Percentiles rank a stretch among this genome's conserved stretches.
Evolutionary conservation across 305 asterid species (phyloP).

Genomic region (Rubia peregrina): DNA sequence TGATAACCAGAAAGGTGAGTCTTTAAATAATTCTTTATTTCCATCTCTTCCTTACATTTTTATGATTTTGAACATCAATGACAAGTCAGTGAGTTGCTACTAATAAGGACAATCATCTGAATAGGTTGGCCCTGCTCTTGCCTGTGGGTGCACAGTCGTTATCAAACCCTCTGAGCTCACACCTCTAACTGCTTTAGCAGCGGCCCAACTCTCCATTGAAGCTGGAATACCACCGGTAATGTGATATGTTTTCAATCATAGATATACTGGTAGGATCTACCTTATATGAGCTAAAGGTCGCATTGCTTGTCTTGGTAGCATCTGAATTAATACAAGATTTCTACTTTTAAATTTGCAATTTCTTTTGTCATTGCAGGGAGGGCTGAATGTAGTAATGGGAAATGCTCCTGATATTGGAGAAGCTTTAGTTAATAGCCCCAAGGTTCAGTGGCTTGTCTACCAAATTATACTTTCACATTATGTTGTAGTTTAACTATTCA

Average conservation of each 20-base stretch:
- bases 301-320: no score
- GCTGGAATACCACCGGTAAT: conserved; percentile 97
- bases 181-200: conserved; percentile 96
- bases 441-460: conserved; percentile 33
- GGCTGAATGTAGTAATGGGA: conserved; percentile 88
- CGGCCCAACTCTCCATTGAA: conserved; percentile 89
- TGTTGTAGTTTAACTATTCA: not conserved
- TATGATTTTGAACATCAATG: not conserved
- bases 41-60: not conserved
- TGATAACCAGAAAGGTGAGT: conserved; percentile 90
- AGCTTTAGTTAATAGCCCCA: conserved; percentile 67
- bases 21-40: conserved; percentile 1
- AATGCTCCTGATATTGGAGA: conserved; percentile 83
- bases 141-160: conserved; percentile 94
- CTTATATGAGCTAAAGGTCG: not conserved
- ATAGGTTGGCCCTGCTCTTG: conserved; percentile 98
- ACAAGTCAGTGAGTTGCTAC: not conserved
- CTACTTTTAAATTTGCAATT: not conserved
- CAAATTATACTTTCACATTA: not conserved
- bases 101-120: conserved; percentile 16
- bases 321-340: not conserved
- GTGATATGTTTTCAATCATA: conserved; percentile 15
- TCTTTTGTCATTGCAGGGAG: conserved; percentile 47
- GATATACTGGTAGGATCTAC: not conserved
- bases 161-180: conserved; percentile 91